Conservation (phyloP, 2,329 filamentous ascomycete genomes). For the Aspergillus eucalypticola region DNA sequence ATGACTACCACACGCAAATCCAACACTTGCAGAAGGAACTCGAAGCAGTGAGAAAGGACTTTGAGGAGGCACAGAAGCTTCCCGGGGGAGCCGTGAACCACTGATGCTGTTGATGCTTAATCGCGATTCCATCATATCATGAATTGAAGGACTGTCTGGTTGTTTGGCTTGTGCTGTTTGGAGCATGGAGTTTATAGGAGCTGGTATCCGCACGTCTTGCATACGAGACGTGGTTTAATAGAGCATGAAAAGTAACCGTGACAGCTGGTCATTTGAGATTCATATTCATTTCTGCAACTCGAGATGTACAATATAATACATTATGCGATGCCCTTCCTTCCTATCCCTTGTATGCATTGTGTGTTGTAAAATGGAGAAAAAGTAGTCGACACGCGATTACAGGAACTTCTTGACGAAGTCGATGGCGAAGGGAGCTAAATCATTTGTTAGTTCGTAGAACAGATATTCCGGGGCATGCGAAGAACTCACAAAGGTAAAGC, state of each 20-base stretch:
- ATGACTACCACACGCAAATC: constrained; percentile 53
- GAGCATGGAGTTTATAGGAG: constrained; percentile 8
- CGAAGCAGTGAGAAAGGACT: constrained; percentile 60
- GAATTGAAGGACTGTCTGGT: background rate
- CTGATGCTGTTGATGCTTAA: constrained; percentile 10
- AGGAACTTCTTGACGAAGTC: constrained; percentile 52
- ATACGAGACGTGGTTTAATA: background rate
- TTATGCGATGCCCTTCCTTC: constrained; percentile 2
- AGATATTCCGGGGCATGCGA: background rate
- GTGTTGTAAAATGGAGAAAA: too few relatives aligned
- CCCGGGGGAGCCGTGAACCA: constrained; percentile 21
- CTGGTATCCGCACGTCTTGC: constrained; percentile 3
- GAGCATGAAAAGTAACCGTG: constrained; percentile 1
- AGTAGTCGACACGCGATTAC: constrained; percentile 28
- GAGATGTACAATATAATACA: constrained; percentile 5
- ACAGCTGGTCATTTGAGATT: background rate
- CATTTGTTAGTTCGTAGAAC: background rate
- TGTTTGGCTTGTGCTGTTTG: background rate
- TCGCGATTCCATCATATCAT: too few relatives aligned
- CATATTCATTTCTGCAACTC: background rate
- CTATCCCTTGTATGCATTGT: background rate
- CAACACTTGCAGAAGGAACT: constrained; percentile 63
- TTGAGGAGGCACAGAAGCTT: constrained; percentile 54
- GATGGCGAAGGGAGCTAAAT: constrained; percentile 51
- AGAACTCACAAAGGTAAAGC: constrained; percentile 62